Evolutionary conservation across 2,329 filamentous ascomycete genomes (phyloP).

Genomic region (Ophiocordyceps robertsii): DNA sequence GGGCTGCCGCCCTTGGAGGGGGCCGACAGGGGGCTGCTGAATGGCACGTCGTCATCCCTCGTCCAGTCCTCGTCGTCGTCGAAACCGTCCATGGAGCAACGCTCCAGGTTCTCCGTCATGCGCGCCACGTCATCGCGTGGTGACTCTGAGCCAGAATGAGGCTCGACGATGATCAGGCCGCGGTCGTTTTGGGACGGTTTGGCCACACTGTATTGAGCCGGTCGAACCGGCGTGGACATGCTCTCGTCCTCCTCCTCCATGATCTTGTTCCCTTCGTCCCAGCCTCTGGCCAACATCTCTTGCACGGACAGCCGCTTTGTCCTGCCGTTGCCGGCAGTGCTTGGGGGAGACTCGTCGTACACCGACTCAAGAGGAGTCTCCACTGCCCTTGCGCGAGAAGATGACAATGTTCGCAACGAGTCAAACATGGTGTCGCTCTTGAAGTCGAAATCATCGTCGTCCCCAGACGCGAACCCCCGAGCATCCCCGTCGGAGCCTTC

Average conservation of each 20-base stretch:
- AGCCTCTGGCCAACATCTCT: conserved; percentile 41
- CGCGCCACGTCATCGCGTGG: conserved; percentile 18
- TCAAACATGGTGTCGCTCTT: conserved; percentile 68
- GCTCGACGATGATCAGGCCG: conserved; percentile 1
- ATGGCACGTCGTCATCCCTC: conserved; percentile 35
- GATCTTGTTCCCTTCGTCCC: conserved; percentile 42
- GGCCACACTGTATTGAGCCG: conserved; percentile 16
- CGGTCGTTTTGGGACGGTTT: not conserved
- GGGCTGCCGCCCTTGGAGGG: conserved; percentile 35
- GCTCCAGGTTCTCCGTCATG: conserved; percentile 27
- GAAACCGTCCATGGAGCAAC: conserved; percentile 46
- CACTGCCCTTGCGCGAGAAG: conserved; percentile 49
- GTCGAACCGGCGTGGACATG: conserved; percentile 35
- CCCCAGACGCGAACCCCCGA: conserved; percentile 50
- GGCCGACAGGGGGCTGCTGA: conserved; percentile 45
- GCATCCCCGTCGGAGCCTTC: conserved; percentile 58
- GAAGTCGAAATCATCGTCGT: conserved; percentile 68
- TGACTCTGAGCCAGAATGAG: conserved; percentile 16
- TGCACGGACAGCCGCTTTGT: conserved; percentile 44
- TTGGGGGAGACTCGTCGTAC: conserved; percentile 66
- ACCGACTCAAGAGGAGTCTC: conserved; percentile 66
- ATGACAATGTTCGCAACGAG: conserved; percentile 59
- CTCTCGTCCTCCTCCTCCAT: conserved; percentile 52
- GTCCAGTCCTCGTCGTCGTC: conserved; percentile 54
- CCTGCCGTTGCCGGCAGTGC: conserved; percentile 37